Evolutionary conservation across 805 yeast genomes (phyloP).

Genomic region (Candida oleophila): DNA sequence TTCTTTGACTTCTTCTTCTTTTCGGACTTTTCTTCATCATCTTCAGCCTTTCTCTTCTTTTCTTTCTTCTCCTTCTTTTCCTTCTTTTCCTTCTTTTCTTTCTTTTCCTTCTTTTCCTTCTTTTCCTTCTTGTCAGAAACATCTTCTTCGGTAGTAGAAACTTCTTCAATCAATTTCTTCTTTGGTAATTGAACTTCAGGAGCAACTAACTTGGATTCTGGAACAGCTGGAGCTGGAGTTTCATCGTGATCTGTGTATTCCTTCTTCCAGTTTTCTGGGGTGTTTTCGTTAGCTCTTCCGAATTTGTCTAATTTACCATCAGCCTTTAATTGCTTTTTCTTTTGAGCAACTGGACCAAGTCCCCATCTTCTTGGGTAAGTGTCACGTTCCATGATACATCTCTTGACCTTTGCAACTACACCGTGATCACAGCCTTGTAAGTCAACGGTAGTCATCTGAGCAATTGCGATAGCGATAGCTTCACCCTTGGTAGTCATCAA

Average conservation of each 20-base stretch:
- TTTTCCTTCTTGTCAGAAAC: constrained; percentile 22
- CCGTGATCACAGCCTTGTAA: constrained; percentile 97
- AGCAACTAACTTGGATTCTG: constrained; percentile 50
- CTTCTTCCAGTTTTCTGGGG: constrained; percentile 90
- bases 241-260: constrained; percentile 72
- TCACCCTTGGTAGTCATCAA: constrained; percentile 99
- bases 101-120: constrained; percentile 35
- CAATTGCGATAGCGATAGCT: constrained; percentile 97
- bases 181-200: constrained; percentile 47
- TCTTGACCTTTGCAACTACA: constrained; percentile 96
- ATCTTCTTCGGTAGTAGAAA: constrained; percentile 23
- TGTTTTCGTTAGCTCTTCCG: constrained; percentile 90
- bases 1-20: constrained; percentile 52
- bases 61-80: constrained; percentile 62
- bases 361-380: constrained; percentile 99
- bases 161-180: constrained; percentile 49
- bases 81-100: constrained; percentile 51
- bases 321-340: constrained; percentile 96
- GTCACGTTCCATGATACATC: constrained; percentile 99
- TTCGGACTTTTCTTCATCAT: constrained; percentile 42
- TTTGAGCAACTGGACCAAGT: constrained; percentile 95
- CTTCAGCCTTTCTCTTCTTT: constrained; percentile 28
- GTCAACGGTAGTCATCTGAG: constrained; percentile 98
- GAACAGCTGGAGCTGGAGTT: constrained; percentile 57
- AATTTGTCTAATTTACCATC: constrained; percentile 96